These are phyloP conservation scores for Salix udensis DNA, from an alignment of 345 rosid species.

Conservation along the genomic window DNA sequence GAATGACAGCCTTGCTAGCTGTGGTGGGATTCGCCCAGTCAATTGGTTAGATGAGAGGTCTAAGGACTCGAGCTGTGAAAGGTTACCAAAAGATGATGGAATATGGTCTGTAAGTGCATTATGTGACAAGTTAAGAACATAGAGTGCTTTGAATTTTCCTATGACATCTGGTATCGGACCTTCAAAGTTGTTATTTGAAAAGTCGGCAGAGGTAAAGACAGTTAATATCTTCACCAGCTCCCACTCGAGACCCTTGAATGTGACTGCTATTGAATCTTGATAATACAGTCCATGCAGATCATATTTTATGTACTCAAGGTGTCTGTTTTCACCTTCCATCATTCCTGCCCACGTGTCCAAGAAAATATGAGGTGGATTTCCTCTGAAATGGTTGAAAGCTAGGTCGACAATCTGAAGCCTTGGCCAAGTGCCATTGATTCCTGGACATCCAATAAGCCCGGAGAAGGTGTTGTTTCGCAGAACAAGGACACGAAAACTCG, in stretches of 20 bases:
- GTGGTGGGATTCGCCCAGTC: conserved; percentile 15
- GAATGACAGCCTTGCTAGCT: conserved; percentile 17
- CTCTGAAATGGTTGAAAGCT: conserved; percentile 34
- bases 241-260: conserved; percentile 37
- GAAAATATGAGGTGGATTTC: conserved; percentile 1
- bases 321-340: conserved; percentile 16
- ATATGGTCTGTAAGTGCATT: conserved; percentile 15
- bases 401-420: conserved; percentile 42
- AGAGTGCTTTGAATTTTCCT: conserved; percentile 15
- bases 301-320: conserved; percentile 22
- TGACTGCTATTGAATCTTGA: conserved; percentile 37
- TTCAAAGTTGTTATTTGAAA: conserved; percentile 16
- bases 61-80: conserved; percentile 15
- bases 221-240: conserved; percentile 42
- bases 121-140: conserved; percentile 21
- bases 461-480: conserved; percentile 29
- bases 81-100: conserved; percentile 11
- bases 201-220: conserved; percentile 31
- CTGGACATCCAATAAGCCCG: conserved; percentile 13
- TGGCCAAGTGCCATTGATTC: neutral
- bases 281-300: conserved; percentile 11
- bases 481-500: conserved; percentile 35
- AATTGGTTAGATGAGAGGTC: conserved; percentile 18
- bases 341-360: conserved; percentile 34
- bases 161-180: conserved; percentile 16